A percentile compares a stretch with the other conserved stretches of the same genome.
phyloP scores from a whole-genome alignment of 495 filamentous ascomycete genomes.

The Cercophora samala region DNA sequence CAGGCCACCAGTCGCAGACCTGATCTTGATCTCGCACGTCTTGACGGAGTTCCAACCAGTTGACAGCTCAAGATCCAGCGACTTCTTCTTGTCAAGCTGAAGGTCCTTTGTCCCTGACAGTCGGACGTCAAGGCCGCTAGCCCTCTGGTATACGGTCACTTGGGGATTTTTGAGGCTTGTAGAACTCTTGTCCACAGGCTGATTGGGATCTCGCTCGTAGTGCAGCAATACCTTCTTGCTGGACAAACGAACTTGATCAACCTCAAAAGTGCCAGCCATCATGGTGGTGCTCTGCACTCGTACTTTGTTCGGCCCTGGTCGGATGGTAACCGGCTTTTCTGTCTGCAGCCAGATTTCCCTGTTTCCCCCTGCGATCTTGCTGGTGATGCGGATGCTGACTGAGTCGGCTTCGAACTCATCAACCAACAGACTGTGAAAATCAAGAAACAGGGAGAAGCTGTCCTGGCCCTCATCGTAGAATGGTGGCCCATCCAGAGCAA shows the following conservation, averaged over 20 bases:
- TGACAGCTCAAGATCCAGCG: slow-evolving; percentile 67
- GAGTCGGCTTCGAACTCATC: slow-evolving; percentile 66
- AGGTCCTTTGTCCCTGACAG: slow-evolving; percentile 53
- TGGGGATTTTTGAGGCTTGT: slow-evolving; percentile 41
- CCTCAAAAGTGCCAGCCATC: slow-evolving; percentile 70
- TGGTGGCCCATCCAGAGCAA: slow-evolving; percentile 67
- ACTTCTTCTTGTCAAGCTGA: slow-evolving; percentile 72
- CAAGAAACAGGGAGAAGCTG: slow-evolving; percentile 70
- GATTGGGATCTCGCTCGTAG: slow-evolving; percentile 51
- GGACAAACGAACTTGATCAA: slow-evolving; percentile 67
- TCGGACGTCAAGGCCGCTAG: slow-evolving; percentile 47
- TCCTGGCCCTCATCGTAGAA: slow-evolving; percentile 69
- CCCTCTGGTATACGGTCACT: slow-evolving; percentile 47
- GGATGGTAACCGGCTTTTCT: slow-evolving; percentile 42
- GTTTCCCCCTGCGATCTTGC: slow-evolving; percentile 41
- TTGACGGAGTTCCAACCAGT: slow-evolving; percentile 76
- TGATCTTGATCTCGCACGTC: slow-evolving; percentile 65
- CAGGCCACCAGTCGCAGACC: slow-evolving; percentile 81
- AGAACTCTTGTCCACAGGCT: slow-evolving; percentile 42
- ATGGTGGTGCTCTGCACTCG: slow-evolving; percentile 54
- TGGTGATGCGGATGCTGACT: slow-evolving; percentile 63
- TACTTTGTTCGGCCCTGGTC: slow-evolving; percentile 52
- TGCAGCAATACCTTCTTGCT: slow-evolving; percentile 67
- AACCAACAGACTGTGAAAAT: slow-evolving; percentile 67
- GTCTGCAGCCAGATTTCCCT: slow-evolving; percentile 66